Conservation (phyloP, 148 eudicot species). For the Dysphania ambrosioides region DNA sequence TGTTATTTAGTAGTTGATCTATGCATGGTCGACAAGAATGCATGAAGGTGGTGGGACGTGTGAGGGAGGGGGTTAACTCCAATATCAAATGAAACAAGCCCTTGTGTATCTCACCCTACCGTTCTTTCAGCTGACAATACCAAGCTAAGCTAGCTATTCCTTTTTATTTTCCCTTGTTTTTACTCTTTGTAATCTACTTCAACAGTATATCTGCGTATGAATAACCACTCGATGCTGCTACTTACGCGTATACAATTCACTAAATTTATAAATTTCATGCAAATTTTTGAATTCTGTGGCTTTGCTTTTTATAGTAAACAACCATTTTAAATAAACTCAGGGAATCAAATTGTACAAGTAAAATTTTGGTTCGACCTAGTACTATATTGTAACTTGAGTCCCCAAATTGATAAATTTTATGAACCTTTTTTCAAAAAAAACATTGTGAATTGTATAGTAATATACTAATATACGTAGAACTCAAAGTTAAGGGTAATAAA, state of each 20-base stretch:
- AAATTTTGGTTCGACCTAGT: neutral
- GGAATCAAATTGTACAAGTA: neutral
- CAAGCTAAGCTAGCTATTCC: too few species aligned
- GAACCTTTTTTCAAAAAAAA: slow-evolving; percentile 9
- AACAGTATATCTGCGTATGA: too few species aligned
- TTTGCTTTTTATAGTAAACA: neutral
- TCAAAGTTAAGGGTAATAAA: neutral
- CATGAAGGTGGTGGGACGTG: too few species aligned
- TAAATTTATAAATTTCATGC: neutral
- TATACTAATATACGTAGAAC: neutral
- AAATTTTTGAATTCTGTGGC: neutral
- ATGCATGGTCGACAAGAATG: too few species aligned
- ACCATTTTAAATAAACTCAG: neutral
- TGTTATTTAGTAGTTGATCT: too few species aligned
- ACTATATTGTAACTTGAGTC: slow-evolving; percentile 13
- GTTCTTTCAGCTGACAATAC: slow-evolving; percentile 32
- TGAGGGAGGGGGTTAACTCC: too few species aligned
- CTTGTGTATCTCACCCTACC: slow-evolving; percentile 19
- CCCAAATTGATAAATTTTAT: neutral
- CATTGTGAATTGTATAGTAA: neutral
- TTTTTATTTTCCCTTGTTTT: neutral
- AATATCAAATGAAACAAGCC: too few species aligned
- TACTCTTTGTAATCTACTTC: neutral
- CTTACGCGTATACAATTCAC: neutral
- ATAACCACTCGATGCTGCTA: too few species aligned